Evolutionary conservation across 2,329 filamentous ascomycete species (phyloP).

Genomic region (Claviceps humidiphila): DNA sequence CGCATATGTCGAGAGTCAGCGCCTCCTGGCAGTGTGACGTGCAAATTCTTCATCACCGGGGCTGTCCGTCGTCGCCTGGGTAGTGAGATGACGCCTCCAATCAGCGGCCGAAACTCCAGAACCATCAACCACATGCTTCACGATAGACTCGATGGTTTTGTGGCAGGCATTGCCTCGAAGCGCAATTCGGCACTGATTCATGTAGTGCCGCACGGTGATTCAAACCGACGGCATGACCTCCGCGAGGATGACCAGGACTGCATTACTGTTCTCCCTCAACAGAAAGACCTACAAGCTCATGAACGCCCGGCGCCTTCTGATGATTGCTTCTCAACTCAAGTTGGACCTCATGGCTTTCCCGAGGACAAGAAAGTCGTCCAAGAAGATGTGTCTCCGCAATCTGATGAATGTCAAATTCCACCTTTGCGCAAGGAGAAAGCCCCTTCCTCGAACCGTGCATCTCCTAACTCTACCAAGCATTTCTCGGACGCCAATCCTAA

Average conservation of each 20-base stretch:
- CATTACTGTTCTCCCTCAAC: constrained; percentile 66
- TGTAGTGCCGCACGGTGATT: constrained; percentile 67
- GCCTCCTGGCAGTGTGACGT: constrained; percentile 76
- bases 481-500: constrained; percentile 13
- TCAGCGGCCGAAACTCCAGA: constrained; percentile 22
- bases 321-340: constrained; percentile 1
- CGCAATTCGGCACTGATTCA: constrained; percentile 73
- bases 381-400: constrained; percentile 9
- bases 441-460: constrained; percentile 48
- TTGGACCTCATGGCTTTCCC: constrained; percentile 21
- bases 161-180: constrained; percentile 76
- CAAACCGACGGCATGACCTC: constrained; percentile 66
- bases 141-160: constrained; percentile 76
- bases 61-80: constrained; percentile 30
- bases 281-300: constrained; percentile 48
- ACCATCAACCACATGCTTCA: constrained; percentile 66
- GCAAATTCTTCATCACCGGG: constrained; percentile 88
- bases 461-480: constrained; percentile 16
- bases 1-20: constrained; percentile 83
- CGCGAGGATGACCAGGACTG: constrained; percentile 73
- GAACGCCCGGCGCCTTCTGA: constrained; percentile 16
- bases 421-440: constrained; percentile 33
- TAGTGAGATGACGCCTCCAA: constrained; percentile 32
- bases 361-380: constrained; percentile 26
- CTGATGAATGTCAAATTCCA: constrained; percentile 44